phyloP scores from a whole-genome alignment of 768 basidiomycete genomes.

The Podaxis sp. region DNA sequence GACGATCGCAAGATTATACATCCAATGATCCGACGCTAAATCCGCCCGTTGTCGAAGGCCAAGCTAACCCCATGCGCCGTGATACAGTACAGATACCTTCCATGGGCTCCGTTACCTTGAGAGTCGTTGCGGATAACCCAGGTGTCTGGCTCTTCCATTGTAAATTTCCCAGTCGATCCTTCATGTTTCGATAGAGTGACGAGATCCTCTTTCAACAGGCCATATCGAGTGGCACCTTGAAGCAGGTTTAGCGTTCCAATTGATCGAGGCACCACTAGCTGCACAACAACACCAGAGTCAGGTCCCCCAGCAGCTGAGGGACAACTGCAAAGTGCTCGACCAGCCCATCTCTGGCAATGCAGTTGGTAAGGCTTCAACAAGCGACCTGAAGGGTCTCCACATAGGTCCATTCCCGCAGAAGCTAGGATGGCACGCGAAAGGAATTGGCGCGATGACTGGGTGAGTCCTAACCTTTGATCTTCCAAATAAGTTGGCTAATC shows the following conservation, averaged over 20 bases:
- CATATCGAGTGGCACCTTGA: slow-evolving; percentile 89
- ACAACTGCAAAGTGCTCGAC: slow-evolving; percentile 71
- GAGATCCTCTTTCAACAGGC: slow-evolving; percentile 36
- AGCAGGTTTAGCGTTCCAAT: slow-evolving; percentile 78
- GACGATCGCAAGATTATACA: slow-evolving; percentile 66
- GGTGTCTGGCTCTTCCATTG: slow-evolving; percentile 88
- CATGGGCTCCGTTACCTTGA: slow-evolving; percentile 65
- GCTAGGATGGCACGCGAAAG: slow-evolving; percentile 70
- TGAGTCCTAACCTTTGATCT: slow-evolving; percentile 30
- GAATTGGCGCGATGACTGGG: slow-evolving; percentile 76
- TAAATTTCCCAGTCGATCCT: slow-evolving; percentile 30
- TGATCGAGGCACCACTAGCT: slow-evolving; percentile 78
- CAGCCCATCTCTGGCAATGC: slow-evolving; percentile 77
- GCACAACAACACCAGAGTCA: slow-evolving; percentile 52
- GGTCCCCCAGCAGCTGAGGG: slow-evolving; percentile 57
- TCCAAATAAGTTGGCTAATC: slow-evolving; percentile 10
- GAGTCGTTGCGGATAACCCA: slow-evolving; percentile 88
- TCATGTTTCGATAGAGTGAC: not conserved
- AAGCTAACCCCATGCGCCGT: slow-evolving; percentile 86
- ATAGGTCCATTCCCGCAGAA: slow-evolving; percentile 73
- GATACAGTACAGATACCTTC: slow-evolving; percentile 84
- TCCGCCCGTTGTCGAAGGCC: slow-evolving; percentile 75
- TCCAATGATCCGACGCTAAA: slow-evolving; percentile 75
- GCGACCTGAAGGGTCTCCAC: slow-evolving; percentile 64
- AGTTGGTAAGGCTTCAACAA: slow-evolving; percentile 69